Evolutionary conservation across 2,329 filamentous ascomycete species (phyloP), one percentile per base, ranked within the genome.

Genomic region (Botryosphaeria agaves): DNA sequence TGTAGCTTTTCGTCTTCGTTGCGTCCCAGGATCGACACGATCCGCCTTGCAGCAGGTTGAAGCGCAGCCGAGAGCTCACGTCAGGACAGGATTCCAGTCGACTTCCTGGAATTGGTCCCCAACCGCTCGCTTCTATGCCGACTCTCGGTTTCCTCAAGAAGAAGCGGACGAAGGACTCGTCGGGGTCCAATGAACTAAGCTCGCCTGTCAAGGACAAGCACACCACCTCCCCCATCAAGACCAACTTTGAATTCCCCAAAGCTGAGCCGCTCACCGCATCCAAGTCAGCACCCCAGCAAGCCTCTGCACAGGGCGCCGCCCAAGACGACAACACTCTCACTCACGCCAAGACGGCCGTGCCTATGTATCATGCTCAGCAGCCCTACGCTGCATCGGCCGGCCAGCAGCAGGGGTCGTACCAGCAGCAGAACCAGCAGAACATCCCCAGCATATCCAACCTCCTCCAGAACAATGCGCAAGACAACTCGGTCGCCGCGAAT

Each of bases 141-240:
- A 81, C 72, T 57, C 72, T 94, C 66, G 83, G 83, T 58, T 84
- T 94, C 53, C 73, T 95, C 54, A 94, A 94, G 72, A 95, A 93
- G 72, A 93, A 92, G 71, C 77, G 84, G 72, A 92, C 84, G 62
- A 91, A 84, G 72, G 84, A 94, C 64, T 79, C 74, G 46, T 55
- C 59, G 44, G 59, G 63, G 40, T 56, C 55, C 52, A 66, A 62
- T 50, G 67, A 74, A 54, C 56, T 66, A 51, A 68, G 67, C 44
- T 72, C 74, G 48, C 65, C 73, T 47, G 65, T 66, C 41, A 77
- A 68, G 49, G 68, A 77, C 42, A 66, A 65, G 41, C 53, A 39
- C 36, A 45, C 34, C 39, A 46, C 35, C 39, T 47, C 39, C 38
- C n/a, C n/a, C n/a, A n/a, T n/a, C n/a, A n/a, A n/a, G n/a, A n/a